Conservation (phyloP, 176 grass and related monocot genomes). For the Ensete ventricosum region DNA sequence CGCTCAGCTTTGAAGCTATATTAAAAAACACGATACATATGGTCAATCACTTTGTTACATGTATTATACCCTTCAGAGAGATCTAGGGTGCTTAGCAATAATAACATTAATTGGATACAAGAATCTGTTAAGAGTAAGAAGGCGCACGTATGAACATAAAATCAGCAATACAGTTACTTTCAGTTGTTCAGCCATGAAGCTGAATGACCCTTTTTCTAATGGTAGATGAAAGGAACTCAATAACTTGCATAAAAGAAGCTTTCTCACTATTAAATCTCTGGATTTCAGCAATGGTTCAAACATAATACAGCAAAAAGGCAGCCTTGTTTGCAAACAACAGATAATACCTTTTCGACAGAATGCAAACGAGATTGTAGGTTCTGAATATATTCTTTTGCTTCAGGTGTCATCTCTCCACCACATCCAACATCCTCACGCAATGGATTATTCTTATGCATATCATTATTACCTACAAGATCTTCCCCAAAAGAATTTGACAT, state of each 20-base stretch:
- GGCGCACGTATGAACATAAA: background rate
- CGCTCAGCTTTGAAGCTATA: no score
- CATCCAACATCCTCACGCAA: constrained; percentile 34
- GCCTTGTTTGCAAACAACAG: background rate
- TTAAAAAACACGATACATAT: no score
- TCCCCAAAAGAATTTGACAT: constrained; percentile 42
- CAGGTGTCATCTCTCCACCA: constrained; percentile 48
- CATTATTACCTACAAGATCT: constrained; percentile 21
- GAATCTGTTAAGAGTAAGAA: no score
- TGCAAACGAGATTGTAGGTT: constrained; percentile 69
- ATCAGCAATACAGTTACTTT: background rate
- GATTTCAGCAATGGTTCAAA: no score
- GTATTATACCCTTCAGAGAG: no score
- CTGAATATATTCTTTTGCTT: constrained; percentile 68
- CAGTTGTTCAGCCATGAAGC: background rate
- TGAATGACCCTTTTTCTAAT: background rate
- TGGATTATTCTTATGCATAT: constrained; percentile 29
- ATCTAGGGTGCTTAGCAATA: no score
- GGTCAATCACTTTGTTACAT: no score
- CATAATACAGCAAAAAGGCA: background rate
- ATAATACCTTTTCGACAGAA: constrained; percentile 70
- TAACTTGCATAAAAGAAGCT: background rate
- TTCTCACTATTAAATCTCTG: no score
- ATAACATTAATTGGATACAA: no score
- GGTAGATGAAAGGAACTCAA: background rate